Base-by-base conservation (phyloP, 106 monocot genomes). In the Agapanthus africanus region DNA sequence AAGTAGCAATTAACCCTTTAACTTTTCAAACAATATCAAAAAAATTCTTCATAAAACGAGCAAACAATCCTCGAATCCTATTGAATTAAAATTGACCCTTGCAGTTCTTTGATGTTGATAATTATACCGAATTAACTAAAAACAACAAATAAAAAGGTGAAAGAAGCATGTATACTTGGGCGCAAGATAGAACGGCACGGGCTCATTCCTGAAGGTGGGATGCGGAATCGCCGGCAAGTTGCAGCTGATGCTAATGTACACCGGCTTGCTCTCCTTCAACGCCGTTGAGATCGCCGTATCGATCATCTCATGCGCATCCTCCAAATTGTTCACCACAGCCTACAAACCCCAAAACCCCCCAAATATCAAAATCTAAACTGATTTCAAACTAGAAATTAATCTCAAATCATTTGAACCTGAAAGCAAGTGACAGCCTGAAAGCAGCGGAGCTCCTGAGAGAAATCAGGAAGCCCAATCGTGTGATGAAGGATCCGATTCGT, bases 361-460 rank as follows among this genome's bases (percentile, higher is more conserved):
- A 21, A 0, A 30, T 28, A 27, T 28, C 15, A 1, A 56, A 0
- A 30, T 56, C 10, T 3, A 56, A 22, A 11, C 28, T 0, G 30
- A 4, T 56, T 10, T 1, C 10, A 56, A 52, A 23, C 1, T 2
- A 47, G 3, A 19, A 47, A 19, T 47, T 47, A 19, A 47, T 40
- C 21, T 54, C n/a, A 42, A 70, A 18, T 33, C 22, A 28, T 28
- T 15, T 19, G 46, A 47, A 83, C 86, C 79, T 86, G 86, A 51
- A 60, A 66, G 65, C 86, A 86, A 6, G 86, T 86, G 30, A 86
- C 79, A n/a, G 76, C 65, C 63, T 82, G 80, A 75, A 90, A 90
- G 75, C 85, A 90, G 4, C 85, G 65, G 15, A 90, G 75, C 75
- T 90, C 85, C 80, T 90, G 89, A 10, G 82, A 70, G 82, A 90